Evolutionary conservation across 306 rosid species (phyloP).

Genomic region (Begonia peltatifolia): DNA sequence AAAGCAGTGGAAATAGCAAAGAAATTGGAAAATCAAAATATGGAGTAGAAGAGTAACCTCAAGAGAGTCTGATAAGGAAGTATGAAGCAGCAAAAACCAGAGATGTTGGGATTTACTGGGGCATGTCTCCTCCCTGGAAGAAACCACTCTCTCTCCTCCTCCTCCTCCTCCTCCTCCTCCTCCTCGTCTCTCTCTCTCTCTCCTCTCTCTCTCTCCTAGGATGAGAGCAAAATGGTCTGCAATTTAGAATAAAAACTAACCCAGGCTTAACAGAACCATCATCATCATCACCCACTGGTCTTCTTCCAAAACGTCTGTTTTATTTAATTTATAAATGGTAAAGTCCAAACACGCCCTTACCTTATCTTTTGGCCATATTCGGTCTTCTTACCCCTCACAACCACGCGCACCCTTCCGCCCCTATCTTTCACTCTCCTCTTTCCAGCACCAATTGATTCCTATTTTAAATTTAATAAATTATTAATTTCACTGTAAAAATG

Average conservation of each 20-base stretch:
- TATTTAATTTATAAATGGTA: slow-evolving; percentile 15
- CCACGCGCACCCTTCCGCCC: slow-evolving; percentile 13
- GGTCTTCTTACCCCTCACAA: slow-evolving; percentile 39
- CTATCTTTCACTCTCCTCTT: too few relatives aligned
- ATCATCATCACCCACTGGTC: slow-evolving; percentile 1
- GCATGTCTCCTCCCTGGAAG: slow-evolving; percentile 57
- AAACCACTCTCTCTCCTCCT: slow-evolving; percentile 6
- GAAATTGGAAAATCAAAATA: neutral
- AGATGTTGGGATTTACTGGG: slow-evolving; percentile 40
- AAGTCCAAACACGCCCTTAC: slow-evolving; percentile 24
- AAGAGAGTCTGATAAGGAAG: slow-evolving; percentile 40
- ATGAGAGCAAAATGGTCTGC: slow-evolving; percentile 1
- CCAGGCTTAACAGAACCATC: slow-evolving; percentile 2
- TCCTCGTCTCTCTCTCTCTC: neutral
- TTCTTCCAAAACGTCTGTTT: slow-evolving; percentile 10
- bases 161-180: too few relatives aligned
- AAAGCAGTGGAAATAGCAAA: neutral
- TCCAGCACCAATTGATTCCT: too few relatives aligned
- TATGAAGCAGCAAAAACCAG: slow-evolving; percentile 30
- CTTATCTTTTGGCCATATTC: slow-evolving; percentile 24
- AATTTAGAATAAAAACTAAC: slow-evolving; percentile 9
- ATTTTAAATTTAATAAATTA: too few relatives aligned
- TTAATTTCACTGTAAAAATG: too few relatives aligned
- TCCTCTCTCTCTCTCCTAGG: neutral
- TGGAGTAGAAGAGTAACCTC: slow-evolving; percentile 18